A percentile compares a stretch with the other conserved stretches of the same genome.
These are phyloP conservation scores for Salix udensis DNA, from an alignment of 345 rosid genomes.

Conservation along the genomic window DNA sequence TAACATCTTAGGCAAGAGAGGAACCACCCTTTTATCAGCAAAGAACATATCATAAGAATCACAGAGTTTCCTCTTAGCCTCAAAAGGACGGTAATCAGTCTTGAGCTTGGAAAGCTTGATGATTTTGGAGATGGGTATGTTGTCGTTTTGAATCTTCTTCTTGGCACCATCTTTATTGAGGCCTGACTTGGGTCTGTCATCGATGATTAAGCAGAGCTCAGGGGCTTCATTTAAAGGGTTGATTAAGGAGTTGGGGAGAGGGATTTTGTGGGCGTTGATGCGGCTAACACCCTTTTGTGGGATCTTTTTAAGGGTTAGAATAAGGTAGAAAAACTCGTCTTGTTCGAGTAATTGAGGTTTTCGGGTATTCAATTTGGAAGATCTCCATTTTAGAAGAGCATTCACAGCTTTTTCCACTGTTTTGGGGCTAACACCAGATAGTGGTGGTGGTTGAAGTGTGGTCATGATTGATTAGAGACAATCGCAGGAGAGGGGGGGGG, in stretches of 20 bases:
- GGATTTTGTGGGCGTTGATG: slow-evolving; percentile 48
- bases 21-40: slow-evolving; percentile 47
- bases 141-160: slow-evolving; percentile 64
- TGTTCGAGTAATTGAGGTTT: slow-evolving; percentile 67
- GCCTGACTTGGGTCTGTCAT: slow-evolving; percentile 62
- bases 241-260: slow-evolving; percentile 49
- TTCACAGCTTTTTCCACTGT: slow-evolving; percentile 42
- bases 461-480: slow-evolving; percentile 6
- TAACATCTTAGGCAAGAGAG: slow-evolving; percentile 65
- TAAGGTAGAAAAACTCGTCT: slow-evolving; percentile 60
- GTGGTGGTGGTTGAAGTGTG: background rate
- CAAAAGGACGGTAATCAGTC: slow-evolving; percentile 46
- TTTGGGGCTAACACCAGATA: slow-evolving; percentile 28
- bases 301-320: slow-evolving; percentile 60
- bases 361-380: slow-evolving; percentile 34
- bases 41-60: slow-evolving; percentile 50
- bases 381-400: slow-evolving; percentile 55
- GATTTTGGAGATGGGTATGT: slow-evolving; percentile 58
- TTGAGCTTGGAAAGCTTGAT: slow-evolving; percentile 60
- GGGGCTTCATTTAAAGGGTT: slow-evolving; percentile 32
- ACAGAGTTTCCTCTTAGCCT: slow-evolving; percentile 48
- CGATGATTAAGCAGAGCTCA: slow-evolving; percentile 69
- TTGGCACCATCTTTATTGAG: slow-evolving; percentile 50
- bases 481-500: background rate
- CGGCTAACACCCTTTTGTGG: slow-evolving; percentile 44